Conservation (phyloP, 805 yeast species). For the Aciculoconidium aculeatum region DNA sequence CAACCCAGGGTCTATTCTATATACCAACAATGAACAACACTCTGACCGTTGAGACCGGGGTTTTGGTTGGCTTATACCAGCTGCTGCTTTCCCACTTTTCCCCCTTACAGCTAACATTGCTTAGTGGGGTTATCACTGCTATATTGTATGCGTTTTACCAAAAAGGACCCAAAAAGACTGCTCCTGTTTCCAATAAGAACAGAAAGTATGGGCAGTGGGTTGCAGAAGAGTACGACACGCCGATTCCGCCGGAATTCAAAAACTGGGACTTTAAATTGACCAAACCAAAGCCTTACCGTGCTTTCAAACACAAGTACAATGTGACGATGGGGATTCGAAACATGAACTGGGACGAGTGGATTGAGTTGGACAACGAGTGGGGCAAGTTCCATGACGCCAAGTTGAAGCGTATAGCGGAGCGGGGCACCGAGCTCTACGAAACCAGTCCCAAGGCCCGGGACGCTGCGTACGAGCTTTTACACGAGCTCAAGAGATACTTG, state of each 20-base stretch:
- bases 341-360: conserved; percentile 60
- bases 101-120: no score
- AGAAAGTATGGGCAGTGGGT: conserved; percentile 48
- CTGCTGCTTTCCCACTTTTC: no score
- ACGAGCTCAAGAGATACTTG: conserved; percentile 46
- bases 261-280: conserved; percentile 48
- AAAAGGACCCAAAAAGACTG: no score
- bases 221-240: conserved; percentile 47
- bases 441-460: conserved; percentile 45
- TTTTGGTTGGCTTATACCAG: no score
- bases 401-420: conserved; percentile 40
- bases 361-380: conserved; percentile 67
- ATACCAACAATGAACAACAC: no score
- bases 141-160: conserved; percentile 1
- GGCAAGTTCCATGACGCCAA: conserved; percentile 48
- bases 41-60: no score
- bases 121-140: no score
- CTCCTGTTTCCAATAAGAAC: conserved; percentile 28
- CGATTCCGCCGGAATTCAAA: conserved; percentile 42
- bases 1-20: no score
- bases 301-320: conserved; percentile 58
- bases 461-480: conserved; percentile 52
- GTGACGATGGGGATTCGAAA: conserved; percentile 66
- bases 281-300: conserved; percentile 56
- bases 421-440: conserved; percentile 44